phyloP scores from a whole-genome alignment of 495 filamentous ascomycete genomes.

The Cercophora sp. region DNA sequence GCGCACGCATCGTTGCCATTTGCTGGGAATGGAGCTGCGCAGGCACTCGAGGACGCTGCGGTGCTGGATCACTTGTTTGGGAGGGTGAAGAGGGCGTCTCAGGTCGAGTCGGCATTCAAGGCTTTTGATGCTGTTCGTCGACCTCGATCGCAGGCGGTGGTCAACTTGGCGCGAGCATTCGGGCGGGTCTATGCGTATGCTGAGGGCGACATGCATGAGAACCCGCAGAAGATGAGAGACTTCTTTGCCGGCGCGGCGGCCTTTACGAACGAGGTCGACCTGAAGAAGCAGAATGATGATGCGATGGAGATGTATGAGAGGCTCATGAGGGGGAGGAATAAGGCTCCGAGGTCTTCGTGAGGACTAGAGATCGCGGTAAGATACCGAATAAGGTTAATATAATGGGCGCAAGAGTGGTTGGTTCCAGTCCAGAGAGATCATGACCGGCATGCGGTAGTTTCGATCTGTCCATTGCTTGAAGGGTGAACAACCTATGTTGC shows the following conservation, averaged over 20 bases:
- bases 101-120: conserved; percentile 23
- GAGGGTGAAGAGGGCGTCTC: conserved; percentile 7
- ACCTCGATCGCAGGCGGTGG: conserved; percentile 31
- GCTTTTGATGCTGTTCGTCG: conserved; percentile 27
- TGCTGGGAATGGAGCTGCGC: conserved; percentile 54
- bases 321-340: neutral
- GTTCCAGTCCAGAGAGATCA: no score
- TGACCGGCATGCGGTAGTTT: no score
- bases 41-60: conserved; percentile 58
- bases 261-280: conserved; percentile 33
- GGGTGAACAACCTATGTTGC: no score
- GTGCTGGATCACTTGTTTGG: conserved; percentile 35
- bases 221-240: conserved; percentile 25
- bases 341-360: no score
- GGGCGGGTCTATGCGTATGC: conserved; percentile 34
- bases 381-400: no score
- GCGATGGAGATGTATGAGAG: conserved; percentile 21
- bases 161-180: conserved; percentile 29
- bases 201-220: conserved; percentile 29
- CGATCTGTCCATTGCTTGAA: no score
- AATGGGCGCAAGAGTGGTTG: no score
- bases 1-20: conserved; percentile 59
- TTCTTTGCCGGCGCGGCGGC: conserved; percentile 28
- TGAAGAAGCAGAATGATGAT: conserved; percentile 27
- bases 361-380: no score